Evolutionary conservation across 2,329 filamentous ascomycete genomes (phyloP).

Genomic region (Ceratocystis albifundus): DNA sequence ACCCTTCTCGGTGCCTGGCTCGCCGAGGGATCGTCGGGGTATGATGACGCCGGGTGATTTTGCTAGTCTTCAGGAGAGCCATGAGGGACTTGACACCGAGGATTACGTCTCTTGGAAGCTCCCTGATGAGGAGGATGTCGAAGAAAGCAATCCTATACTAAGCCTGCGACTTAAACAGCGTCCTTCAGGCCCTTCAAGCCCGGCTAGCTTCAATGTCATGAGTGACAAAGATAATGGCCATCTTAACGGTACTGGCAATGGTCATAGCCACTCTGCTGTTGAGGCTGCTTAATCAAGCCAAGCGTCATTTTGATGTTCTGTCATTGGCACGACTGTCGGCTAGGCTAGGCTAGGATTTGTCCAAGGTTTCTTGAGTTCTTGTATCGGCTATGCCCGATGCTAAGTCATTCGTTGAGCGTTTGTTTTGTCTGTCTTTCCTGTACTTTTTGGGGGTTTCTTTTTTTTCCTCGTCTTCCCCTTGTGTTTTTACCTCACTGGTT

Average conservation of each 20-base stretch:
- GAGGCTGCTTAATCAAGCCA: constrained; percentile 14
- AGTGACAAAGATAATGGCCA: constrained; percentile 19
- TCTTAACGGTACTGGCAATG: constrained; percentile 9
- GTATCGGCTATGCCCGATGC: constrained; percentile 16
- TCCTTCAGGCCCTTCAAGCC: constrained; percentile 26
- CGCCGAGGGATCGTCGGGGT: constrained; percentile 75
- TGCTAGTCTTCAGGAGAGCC: constrained; percentile 86
- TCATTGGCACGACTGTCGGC: background rate
- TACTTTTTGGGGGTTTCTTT: background rate
- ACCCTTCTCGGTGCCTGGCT: constrained; percentile 87
- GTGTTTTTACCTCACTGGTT: background rate
- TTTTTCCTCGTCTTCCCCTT: background rate
- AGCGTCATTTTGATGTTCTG: background rate
- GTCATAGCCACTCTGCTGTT: constrained; percentile 11
- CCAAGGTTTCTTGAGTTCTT: background rate
- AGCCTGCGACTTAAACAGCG: constrained; percentile 45
- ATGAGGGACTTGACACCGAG: constrained; percentile 85
- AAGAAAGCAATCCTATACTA: constrained; percentile 51
- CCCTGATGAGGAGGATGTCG: constrained; percentile 87
- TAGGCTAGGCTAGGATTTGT: background rate
- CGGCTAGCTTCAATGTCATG: constrained; percentile 21
- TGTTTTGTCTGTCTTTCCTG: too few species aligned
- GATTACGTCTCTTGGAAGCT: constrained; percentile 98
- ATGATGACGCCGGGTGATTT: constrained; percentile 99
- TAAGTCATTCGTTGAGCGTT: background rate